Percentiles rank a stretch among this genome's conserved stretches.
These are phyloP conservation scores for Acrodontium crateriforme DNA, from an alignment of 2,329 filamentous ascomycete genomes.

Conservation along the genomic window DNA sequence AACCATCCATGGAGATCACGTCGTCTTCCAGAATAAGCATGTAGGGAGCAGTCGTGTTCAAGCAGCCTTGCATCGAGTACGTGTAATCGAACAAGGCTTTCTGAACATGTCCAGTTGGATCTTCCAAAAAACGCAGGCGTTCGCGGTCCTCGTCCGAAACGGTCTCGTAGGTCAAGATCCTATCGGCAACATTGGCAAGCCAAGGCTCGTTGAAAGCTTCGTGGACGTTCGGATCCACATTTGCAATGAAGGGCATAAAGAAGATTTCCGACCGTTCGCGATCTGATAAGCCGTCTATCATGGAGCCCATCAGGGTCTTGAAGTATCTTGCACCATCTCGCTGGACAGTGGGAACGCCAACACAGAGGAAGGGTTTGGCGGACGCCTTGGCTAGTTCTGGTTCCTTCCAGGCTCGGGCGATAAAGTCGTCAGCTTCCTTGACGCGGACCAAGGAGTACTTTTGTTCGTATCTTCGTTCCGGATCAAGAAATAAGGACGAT, in stretches of 20 bases:
- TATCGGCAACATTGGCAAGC: conserved; percentile 26
- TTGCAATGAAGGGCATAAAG: conserved; percentile 31
- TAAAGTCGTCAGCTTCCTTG: conserved; percentile 1
- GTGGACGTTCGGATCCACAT: conserved; percentile 28
- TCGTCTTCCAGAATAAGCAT: conserved; percentile 35
- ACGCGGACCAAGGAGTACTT: conserved; percentile 1
- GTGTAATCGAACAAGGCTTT: conserved; percentile 33
- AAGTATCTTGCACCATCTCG: conserved; percentile 29
- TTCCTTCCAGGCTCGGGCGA: not conserved
- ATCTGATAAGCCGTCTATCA: conserved; percentile 29
- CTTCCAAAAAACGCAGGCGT: conserved; percentile 15
- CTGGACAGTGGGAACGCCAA: conserved; percentile 32
- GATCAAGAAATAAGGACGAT: conserved; percentile 2
- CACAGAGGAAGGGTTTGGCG: conserved; percentile 22
- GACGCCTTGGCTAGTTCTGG: not conserved
- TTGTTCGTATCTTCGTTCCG: conserved; percentile 1
- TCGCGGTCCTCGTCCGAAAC: conserved; percentile 12
- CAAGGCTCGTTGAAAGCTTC: conserved; percentile 29
- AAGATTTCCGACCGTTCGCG: conserved; percentile 29
- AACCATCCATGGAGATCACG: conserved; percentile 32
- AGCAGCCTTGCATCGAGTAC: conserved; percentile 29
- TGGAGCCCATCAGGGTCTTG: conserved; percentile 28
- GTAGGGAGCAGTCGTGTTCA: conserved; percentile 25
- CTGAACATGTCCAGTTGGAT: not conserved
- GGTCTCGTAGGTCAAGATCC: conserved; percentile 26